Percentiles rank a stretch among this genome's conserved stretches.
These are phyloP conservation scores for Sinapis alba DNA, from an alignment of 441 rosid genomes.

Conservation along the genomic window DNA sequence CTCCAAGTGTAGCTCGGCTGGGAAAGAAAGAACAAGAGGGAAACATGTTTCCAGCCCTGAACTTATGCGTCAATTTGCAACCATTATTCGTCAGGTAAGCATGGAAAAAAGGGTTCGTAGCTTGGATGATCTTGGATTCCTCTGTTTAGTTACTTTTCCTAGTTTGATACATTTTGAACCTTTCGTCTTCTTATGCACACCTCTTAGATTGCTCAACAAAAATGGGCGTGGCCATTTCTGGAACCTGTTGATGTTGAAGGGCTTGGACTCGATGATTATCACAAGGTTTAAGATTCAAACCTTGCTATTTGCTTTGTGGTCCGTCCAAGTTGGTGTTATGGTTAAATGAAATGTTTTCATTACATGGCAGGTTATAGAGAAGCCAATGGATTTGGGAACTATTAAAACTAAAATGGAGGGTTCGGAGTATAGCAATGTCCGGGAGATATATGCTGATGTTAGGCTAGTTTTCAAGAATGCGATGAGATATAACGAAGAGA, in stretches of 20 bases:
- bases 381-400: conserved; percentile 98
- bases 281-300: conserved; percentile 56
- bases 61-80: conserved; percentile 81
- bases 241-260: conserved; percentile 94
- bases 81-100: conserved; percentile 73
- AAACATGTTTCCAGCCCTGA: conserved; percentile 70
- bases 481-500: conserved; percentile 86
- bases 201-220: conserved; percentile 77
- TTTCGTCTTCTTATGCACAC: conserved; percentile 1
- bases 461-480: conserved; percentile 97
- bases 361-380: conserved; percentile 73
- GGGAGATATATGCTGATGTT: conserved; percentile 94
- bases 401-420: conserved; percentile 89
- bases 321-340: neutral
- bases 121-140: conserved; percentile 19
- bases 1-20: conserved; percentile 54
- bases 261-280: conserved; percentile 86
- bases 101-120: neutral
- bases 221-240: conserved; percentile 97
- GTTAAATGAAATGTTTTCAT: neutral
- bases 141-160: conserved; percentile 14
- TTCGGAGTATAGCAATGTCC: conserved; percentile 85
- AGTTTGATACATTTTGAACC: neutral
- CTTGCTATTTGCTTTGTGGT: conserved; percentile 6
- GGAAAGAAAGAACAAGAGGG: conserved; percentile 70